These are phyloP conservation scores for Aegilops umbellulata DNA, from an alignment of 176 grass and related monocot genomes.

Conservation along the genomic window DNA sequence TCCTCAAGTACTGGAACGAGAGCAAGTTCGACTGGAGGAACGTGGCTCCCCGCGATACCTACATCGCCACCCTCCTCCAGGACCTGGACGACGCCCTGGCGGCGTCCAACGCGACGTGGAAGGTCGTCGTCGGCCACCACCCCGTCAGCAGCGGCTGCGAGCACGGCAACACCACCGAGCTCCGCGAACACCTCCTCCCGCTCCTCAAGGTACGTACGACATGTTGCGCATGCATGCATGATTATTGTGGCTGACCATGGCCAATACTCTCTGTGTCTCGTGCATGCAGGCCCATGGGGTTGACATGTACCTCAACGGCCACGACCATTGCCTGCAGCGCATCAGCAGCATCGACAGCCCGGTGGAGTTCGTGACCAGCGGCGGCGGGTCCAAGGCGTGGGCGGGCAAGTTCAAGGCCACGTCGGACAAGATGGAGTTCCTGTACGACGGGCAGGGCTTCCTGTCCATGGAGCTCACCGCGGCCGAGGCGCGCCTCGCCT, in stretches of 20 bases:
- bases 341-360: conserved; percentile 71
- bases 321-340: conserved; percentile 84
- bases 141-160: conserved; percentile 84
- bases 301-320: conserved; percentile 63
- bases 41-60: conserved; percentile 70
- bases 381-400: conserved; percentile 88
- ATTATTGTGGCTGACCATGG: background rate
- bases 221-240: background rate
- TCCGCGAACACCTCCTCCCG: conserved; percentile 59
- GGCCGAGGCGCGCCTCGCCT: conserved; percentile 33
- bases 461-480: conserved; percentile 61
- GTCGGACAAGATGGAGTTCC: conserved; percentile 61
- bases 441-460: conserved; percentile 92
- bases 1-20: conserved; percentile 74
- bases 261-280: too few species aligned
- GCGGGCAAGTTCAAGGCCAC: conserved; percentile 50
- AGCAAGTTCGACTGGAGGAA: conserved; percentile 84
- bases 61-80: conserved; percentile 51
- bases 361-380: conserved; percentile 67
- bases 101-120: conserved; percentile 66
- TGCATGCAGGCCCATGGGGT: conserved; percentile 34
- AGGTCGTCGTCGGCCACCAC: conserved; percentile 93
- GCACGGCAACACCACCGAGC: conserved; percentile 82
- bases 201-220: conserved; percentile 53
- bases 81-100: conserved; percentile 56